Conservation (phyloP, 768 basidiomycete genomes). For the Termitomyces titanicus region DNA sequence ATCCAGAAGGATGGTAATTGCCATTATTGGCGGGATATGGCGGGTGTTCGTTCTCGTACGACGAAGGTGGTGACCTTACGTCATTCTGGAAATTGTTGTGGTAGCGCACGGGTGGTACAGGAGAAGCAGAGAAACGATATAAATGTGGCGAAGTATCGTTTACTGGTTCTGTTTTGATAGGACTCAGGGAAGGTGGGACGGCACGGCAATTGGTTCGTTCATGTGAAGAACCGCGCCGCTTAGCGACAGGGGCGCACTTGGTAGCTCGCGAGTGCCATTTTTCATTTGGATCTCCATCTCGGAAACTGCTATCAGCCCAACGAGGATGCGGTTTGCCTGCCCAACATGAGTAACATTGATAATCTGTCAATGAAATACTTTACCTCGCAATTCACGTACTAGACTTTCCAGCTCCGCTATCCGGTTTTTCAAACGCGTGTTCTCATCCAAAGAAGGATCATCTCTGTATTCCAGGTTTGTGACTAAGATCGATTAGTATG, state of each 20-base stretch:
- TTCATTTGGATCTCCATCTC: conserved; percentile 77
- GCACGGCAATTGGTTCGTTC: conserved; percentile 35
- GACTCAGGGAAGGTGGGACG: conserved; percentile 46
- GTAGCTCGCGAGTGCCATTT: conserved; percentile 85
- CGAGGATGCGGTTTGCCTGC: conserved; percentile 84
- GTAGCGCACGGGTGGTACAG: conserved; percentile 51
- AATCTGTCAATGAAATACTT: conserved; percentile 10
- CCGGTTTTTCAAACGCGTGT: conserved; percentile 76
- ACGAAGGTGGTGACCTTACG: conserved; percentile 33
- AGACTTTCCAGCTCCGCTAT: conserved; percentile 93
- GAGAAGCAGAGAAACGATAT: conserved; percentile 69
- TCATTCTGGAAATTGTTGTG: conserved; percentile 50
- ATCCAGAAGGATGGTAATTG: conserved; percentile 17
- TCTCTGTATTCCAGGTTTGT: conserved; percentile 44
- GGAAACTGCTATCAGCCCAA: conserved; percentile 78
- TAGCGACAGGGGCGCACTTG: conserved; percentile 52
- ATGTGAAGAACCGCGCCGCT: conserved; percentile 35
- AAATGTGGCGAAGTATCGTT: conserved; percentile 49
- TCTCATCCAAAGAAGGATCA: conserved; percentile 86
- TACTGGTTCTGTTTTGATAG: conserved; percentile 65
- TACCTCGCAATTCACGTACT: conserved; percentile 84
- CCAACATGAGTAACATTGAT: conserved; percentile 1
- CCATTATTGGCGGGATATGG: conserved; percentile 16
- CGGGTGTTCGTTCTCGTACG: conserved; percentile 35
- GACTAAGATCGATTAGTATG: not conserved